Evolutionary conservation across 1,284 basidiomycete genomes (phyloP).

Genomic region (Coniferiporia weirii): DNA sequence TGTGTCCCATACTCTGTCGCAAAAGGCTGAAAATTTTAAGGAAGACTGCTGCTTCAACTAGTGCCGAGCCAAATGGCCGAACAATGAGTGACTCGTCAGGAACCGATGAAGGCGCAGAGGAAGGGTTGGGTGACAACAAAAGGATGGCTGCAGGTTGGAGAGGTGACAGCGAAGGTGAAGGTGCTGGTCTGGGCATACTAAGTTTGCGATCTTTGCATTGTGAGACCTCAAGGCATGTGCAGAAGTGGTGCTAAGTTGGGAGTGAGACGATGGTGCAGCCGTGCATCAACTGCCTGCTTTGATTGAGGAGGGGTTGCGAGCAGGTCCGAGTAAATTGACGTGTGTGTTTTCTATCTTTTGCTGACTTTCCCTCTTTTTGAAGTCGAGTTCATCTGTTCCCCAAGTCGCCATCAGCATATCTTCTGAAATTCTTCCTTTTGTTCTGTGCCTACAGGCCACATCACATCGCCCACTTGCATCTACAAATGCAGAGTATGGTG

Average conservation of each 20-base stretch:
- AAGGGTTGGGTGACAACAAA: too few species aligned
- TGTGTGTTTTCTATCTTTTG: constrained; percentile 40
- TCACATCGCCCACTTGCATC: constrained; percentile 50
- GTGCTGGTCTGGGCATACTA: constrained; percentile 39
- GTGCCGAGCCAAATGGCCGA: neutral
- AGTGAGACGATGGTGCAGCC: constrained; percentile 92
- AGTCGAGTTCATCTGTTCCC: constrained; percentile 9
- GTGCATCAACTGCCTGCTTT: constrained; percentile 78
- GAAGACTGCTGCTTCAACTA: too few species aligned
- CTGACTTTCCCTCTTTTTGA: constrained; percentile 22
- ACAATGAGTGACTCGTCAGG: neutral
- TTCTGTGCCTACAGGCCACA: constrained; percentile 36
- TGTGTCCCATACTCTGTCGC: constrained; percentile 69
- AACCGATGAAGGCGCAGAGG: too few species aligned
- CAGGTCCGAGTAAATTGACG: constrained; percentile 17
- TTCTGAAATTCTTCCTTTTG: constrained; percentile 22
- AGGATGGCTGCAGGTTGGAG: neutral
- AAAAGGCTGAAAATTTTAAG: constrained; percentile 15
- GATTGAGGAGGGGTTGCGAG: constrained; percentile 35
- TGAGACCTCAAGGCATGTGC: constrained; percentile 74
- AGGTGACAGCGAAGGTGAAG: constrained; percentile 10
- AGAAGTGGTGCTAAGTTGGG: constrained; percentile 91
- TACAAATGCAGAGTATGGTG: constrained; percentile 65
- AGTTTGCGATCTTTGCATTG: constrained; percentile 82
- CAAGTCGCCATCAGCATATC: too few species aligned